phyloP scores from a whole-genome alignment of 2,329 filamentous ascomycete species.

The Colletotrichum sp. region DNA sequence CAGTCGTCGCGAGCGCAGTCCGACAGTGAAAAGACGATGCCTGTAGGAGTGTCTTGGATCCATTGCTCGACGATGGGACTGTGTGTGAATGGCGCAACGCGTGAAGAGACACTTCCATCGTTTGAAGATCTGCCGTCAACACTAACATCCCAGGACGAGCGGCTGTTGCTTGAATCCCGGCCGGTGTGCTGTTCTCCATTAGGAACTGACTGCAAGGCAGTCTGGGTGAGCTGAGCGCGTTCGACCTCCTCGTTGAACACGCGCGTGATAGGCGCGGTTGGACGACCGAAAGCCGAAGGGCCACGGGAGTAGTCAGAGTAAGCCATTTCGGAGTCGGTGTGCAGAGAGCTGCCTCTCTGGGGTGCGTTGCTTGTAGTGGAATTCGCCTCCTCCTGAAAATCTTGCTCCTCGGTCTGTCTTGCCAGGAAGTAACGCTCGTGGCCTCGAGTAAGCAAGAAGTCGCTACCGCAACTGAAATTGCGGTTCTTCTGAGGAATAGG shows the following conservation, averaged over 20 bases:
- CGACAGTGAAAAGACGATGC: background rate
- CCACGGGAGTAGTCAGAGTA: background rate
- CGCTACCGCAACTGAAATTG: background rate
- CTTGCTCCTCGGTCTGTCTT: background rate
- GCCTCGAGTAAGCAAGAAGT: background rate
- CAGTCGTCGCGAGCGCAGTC: background rate
- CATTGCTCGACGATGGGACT: background rate
- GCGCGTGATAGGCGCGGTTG: background rate
- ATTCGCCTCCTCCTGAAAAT: background rate
- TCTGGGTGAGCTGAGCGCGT: background rate
- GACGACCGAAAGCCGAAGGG: background rate
- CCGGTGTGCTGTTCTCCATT: background rate
- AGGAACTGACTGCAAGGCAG: background rate
- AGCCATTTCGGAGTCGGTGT: background rate
- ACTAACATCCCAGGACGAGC: slow-evolving; percentile 13
- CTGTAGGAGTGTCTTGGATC: background rate
- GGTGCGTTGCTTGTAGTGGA: background rate
- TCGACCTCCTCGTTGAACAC: background rate
- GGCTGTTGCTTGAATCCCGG: slow-evolving; percentile 3
- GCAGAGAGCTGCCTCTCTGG: background rate
- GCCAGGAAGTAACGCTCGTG: background rate
- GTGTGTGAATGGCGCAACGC: background rate
- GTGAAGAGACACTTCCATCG: background rate
- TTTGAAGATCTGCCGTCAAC: background rate
- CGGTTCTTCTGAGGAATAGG: background rate